A percentile compares a stretch with the other conserved stretches of the same genome.
These are phyloP conservation scores for Fusarium sp. DNA, from an alignment of 2,329 filamentous ascomycete species.

Conservation along the genomic window DNA sequence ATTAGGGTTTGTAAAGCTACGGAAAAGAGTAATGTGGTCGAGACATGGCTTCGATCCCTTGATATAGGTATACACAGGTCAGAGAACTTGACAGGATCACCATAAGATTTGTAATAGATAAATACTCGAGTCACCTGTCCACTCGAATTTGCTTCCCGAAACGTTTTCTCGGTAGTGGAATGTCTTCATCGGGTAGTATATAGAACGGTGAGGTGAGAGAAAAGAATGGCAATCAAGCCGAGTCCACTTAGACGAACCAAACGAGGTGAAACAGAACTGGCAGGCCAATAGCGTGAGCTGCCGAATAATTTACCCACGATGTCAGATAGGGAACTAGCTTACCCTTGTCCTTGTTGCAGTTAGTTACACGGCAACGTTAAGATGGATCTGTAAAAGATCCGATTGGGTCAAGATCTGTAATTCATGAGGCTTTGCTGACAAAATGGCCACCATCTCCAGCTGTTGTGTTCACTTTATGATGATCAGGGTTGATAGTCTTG, in stretches of 20 bases:
- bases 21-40: background rate
- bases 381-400: background rate
- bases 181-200: slow-evolving; percentile 23
- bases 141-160: slow-evolving; percentile 11
- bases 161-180: slow-evolving; percentile 16
- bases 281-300: background rate
- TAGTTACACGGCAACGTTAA: background rate
- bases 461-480: background rate
- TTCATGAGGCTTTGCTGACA: background rate
- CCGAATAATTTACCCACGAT: slow-evolving; percentile 35
- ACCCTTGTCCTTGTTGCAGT: background rate
- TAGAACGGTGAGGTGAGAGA: background rate
- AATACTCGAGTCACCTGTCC: slow-evolving; percentile 14
- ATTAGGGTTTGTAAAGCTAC: background rate
- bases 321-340: background rate
- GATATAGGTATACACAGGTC: background rate
- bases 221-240: background rate
- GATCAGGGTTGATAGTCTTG: background rate
- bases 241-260: background rate
- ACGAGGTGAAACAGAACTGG: background rate
- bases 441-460: slow-evolving; percentile 4
- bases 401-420: background rate
- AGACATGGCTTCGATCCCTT: background rate
- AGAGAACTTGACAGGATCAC: background rate
- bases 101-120: slow-evolving; percentile 3